Conservation (phyloP, 2,329 filamentous ascomycete species). For the Kalaharituber pfeilii region DNA sequence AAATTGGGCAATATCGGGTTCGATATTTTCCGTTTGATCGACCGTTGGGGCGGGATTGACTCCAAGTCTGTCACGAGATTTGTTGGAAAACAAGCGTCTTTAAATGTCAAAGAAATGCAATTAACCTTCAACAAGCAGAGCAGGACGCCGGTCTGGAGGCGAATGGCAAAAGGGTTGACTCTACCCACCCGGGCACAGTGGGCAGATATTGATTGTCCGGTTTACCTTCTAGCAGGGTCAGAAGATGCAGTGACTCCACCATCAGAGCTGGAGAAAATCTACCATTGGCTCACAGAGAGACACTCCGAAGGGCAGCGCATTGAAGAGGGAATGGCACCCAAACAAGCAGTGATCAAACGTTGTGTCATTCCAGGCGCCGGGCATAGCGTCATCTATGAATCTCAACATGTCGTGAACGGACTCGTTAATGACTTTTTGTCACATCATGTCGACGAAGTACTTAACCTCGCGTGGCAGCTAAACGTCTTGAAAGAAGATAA, state of each 20-base stretch:
- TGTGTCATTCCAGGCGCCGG: slow-evolving; percentile 20
- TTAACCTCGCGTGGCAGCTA: slow-evolving; percentile 78
- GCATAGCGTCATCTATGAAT: slow-evolving; percentile 70
- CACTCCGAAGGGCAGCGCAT: neutral
- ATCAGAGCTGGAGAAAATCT: slow-evolving; percentile 51
- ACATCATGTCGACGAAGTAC: slow-evolving; percentile 53
- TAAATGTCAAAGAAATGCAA: slow-evolving; percentile 49
- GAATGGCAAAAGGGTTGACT: slow-evolving; percentile 53
- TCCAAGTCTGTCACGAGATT: slow-evolving; percentile 68
- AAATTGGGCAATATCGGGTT: slow-evolving; percentile 53
- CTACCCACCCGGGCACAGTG: slow-evolving; percentile 51
- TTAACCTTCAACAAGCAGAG: slow-evolving; percentile 67
- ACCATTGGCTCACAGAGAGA: slow-evolving; percentile 18
- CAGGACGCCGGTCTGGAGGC: slow-evolving; percentile 61
- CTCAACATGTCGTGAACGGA: slow-evolving; percentile 39
- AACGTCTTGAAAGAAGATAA: slow-evolving; percentile 80
- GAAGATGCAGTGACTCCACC: slow-evolving; percentile 61
- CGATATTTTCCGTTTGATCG: slow-evolving; percentile 58
- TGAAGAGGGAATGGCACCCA: neutral
- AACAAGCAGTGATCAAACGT: neutral
- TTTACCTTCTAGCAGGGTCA: slow-evolving; percentile 64
- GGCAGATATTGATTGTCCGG: slow-evolving; percentile 52
- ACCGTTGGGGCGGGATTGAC: slow-evolving; percentile 57
- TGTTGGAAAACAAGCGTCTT: slow-evolving; percentile 48
- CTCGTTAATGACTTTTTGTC: slow-evolving; percentile 69